Conservation (phyloP, 192 early-diverging fungal species). For the Coemansia umbellata region DNA sequence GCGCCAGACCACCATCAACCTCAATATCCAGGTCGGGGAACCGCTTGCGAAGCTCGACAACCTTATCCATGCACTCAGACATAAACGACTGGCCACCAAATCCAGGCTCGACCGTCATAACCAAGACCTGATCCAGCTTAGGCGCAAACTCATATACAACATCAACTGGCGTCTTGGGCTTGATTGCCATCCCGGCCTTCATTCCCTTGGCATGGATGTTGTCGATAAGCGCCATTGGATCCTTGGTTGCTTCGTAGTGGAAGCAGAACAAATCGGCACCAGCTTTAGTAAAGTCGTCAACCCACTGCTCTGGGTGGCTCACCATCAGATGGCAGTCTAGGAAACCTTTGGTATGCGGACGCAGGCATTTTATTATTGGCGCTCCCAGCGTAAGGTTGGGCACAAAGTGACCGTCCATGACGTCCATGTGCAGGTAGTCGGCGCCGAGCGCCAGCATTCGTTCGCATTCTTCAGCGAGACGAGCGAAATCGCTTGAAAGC, state of each 20-base stretch:
- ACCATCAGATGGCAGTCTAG: constrained; percentile 86
- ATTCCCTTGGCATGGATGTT: constrained; percentile 77
- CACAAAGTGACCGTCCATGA: constrained; percentile 98
- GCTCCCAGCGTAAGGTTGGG: constrained; percentile 95
- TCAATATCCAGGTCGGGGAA: constrained; percentile 91
- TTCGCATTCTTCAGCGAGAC: constrained; percentile 77
- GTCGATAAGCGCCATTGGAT: constrained; percentile 73
- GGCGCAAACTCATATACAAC: constrained; percentile 53
- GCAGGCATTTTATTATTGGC: constrained; percentile 82
- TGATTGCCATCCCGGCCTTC: constrained; percentile 90
- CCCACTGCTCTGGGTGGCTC: constrained; percentile 77
- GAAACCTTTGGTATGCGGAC: constrained; percentile 86
- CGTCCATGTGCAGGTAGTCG: constrained; percentile 87
- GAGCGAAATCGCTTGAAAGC: constrained; percentile 87
- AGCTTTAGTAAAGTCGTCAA: constrained; percentile 88
- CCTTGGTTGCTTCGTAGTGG: constrained; percentile 86
- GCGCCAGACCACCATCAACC: constrained; percentile 88
- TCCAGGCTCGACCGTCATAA: constrained; percentile 98
- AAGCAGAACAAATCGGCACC: constrained; percentile 87
- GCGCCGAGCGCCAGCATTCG: constrained; percentile 88
- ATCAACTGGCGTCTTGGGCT: constrained; percentile 80
- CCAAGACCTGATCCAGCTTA: constrained; percentile 80
- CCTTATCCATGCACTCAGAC: constrained; percentile 83
- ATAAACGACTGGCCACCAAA: constrained; percentile 97
- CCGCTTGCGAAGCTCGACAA: constrained; percentile 58